Base-by-base conservation (phyloP, 1,284 basidiomycete genomes). In the Lignosus rhinocerotis region DNA sequence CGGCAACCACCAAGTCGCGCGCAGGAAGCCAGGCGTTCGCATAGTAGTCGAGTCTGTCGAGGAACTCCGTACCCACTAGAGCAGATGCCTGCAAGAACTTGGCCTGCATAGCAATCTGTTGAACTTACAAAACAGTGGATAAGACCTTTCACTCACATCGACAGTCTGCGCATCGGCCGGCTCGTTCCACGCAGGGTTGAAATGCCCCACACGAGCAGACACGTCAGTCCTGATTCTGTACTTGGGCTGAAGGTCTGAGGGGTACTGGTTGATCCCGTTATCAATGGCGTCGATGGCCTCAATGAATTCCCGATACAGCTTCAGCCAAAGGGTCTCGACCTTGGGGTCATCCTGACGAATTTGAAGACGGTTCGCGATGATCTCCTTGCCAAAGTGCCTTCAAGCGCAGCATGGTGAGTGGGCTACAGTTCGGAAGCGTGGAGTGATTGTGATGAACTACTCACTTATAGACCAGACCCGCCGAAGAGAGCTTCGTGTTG, bases 251-350 rank as follows among this genome's bases (percentile, higher is more conserved):
- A 87, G 70, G 52, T 87, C 82, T 6, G 71, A 76, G 10, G 80
- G 80, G 70, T 90, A 93, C 67, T 93, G 90, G 10, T 86, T 82
- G 65, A 98, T 83, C n/a, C 95, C 95, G 69, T 98, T 98, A 78
- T 99, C 96, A 70, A 96, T 92, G 8, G 85, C 96, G 75, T 99
- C 96, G 65, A 99, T 90, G 14, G 91, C 93, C 76, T 98, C 94
- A 51, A 98, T 90, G 71, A 96, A 94, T 71, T 95, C 92, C 87
- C 92, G 63, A 80, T 99, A 99, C 65, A 98, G 64, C 74, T 96
- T 97, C 61, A 94, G 75, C 89, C 92, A 97, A 14, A 99, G 77
- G 6, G 81, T 80, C 48, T 87, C 78, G 45, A 96, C 83, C 57
- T 84, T 87, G 2, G 82, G 74, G 67, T 93, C 84, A 10, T 84